A percentile compares a stretch with the other conserved stretches of the same genome.
phyloP scores from a whole-genome alignment of 257 asterid genomes.

The Ehretia macrophylla region DNA sequence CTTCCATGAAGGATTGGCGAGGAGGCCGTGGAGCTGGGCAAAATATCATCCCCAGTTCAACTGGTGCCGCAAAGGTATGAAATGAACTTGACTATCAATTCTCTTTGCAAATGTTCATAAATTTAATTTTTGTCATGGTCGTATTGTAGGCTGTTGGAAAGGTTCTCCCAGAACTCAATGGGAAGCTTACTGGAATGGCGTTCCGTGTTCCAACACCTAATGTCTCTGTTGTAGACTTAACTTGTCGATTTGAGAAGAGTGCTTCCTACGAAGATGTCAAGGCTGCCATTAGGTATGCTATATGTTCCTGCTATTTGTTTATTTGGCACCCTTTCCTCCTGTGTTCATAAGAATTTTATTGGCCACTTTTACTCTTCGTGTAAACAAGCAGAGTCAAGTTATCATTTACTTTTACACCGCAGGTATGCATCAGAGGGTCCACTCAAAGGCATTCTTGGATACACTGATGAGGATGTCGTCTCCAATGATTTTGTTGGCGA shows the following conservation, averaged over 20 bases:
- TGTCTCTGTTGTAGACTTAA: constrained; percentile 95
- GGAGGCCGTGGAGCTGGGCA: constrained; percentile 99
- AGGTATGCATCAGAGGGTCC: constrained; percentile 97
- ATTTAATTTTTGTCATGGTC: not conserved
- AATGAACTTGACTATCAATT: constrained; percentile 2
- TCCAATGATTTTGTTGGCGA: constrained; percentile 98
- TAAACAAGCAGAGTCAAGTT: not conserved
- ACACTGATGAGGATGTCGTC: constrained; percentile 97
- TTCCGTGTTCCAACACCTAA: constrained; percentile 98
- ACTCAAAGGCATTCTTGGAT: constrained; percentile 87
- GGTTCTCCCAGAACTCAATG: constrained; percentile 96
- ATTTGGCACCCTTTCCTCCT: not conserved
- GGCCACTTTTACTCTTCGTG: not conserved
- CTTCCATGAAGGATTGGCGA: constrained; percentile 98
- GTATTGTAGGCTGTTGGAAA: constrained; percentile 88
- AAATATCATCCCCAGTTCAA: constrained; percentile 97
- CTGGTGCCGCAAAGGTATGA: constrained; percentile 98
- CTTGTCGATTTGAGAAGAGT: constrained; percentile 83
- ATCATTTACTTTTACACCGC: constrained; percentile 1
- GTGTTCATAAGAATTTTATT: not conserved
- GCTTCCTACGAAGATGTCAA: constrained; percentile 97
- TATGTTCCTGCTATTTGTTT: constrained; percentile 2
- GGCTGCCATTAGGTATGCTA: constrained; percentile 76
- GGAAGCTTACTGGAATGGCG: constrained; percentile 98
- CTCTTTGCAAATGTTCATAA: not conserved